Evolutionary conservation across 768 basidiomycete genomes (phyloP).

Genomic region (Piloderma croceum): DNA sequence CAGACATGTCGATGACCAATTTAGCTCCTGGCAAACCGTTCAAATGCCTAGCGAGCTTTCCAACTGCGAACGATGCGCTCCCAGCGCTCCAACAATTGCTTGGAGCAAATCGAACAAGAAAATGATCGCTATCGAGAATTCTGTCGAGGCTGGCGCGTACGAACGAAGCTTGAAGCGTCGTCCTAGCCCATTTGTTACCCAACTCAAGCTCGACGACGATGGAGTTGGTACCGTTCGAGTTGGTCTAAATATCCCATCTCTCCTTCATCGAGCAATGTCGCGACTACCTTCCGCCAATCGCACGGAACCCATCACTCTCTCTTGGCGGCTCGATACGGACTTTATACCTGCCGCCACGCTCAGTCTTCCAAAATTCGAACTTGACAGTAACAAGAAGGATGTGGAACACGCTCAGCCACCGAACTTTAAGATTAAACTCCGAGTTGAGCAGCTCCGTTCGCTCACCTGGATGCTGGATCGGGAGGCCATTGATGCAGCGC

Average conservation of each 20-base stretch:
- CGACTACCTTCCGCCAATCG: constrained; percentile 54
- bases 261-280: constrained; percentile 81
- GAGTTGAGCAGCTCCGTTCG: constrained; percentile 85
- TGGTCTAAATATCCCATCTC: constrained; percentile 81
- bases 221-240: constrained; percentile 70
- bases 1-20: constrained; percentile 62
- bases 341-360: constrained; percentile 61
- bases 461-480: constrained; percentile 88
- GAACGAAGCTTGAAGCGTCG: constrained; percentile 84
- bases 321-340: constrained; percentile 81
- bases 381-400: constrained; percentile 74
- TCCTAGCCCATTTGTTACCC: constrained; percentile 82
- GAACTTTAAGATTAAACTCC: constrained; percentile 66
- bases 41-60: constrained; percentile 38
- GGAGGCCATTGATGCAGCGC: constrained; percentile 55
- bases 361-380: constrained; percentile 56
- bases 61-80: constrained; percentile 79
- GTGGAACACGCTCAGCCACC: constrained; percentile 70
- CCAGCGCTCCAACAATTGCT: constrained; percentile 63
- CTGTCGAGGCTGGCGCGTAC: constrained; percentile 81
- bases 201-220: constrained; percentile 61
- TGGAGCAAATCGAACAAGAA: constrained; percentile 62
- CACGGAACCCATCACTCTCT: constrained; percentile 43
- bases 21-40: constrained; percentile 63
- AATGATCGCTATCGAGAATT: constrained; percentile 72